These are phyloP conservation scores for Blastobotrys chiropterorum DNA, from an alignment of 805 yeast genomes.

Conservation along the genomic window DNA sequence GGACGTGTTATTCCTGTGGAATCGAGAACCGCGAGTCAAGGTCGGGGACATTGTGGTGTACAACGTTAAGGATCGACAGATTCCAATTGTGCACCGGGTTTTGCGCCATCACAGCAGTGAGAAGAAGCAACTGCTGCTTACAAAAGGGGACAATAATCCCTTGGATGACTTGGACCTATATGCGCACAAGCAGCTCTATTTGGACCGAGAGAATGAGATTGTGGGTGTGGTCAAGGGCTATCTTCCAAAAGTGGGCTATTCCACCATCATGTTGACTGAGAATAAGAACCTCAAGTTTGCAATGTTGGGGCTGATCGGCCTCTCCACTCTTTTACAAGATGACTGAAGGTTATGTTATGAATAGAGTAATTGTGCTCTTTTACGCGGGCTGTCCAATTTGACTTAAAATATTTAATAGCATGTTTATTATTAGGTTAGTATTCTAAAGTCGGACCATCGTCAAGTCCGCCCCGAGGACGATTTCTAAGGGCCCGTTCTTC, in stretches of 20 bases:
- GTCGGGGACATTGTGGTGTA: conserved; percentile 96
- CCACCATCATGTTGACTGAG: conserved; percentile 87
- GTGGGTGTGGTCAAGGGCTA: conserved; percentile 86
- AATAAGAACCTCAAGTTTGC: conserved; percentile 76
- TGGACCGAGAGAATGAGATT: conserved; percentile 70
- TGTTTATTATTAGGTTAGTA: conserved; percentile 9
- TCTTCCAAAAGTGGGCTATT: conserved; percentile 82
- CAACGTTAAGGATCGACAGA: conserved; percentile 66
- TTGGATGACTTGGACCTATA: conserved; percentile 86
- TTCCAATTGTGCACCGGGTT: conserved; percentile 97
- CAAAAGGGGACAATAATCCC: conserved; percentile 95
- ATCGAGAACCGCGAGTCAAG: conserved; percentile 55
- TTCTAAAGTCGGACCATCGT: conserved; percentile 17
- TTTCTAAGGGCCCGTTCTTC: conserved; percentile 1
- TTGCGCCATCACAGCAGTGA: conserved; percentile 61
- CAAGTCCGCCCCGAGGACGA: conserved; percentile 5
- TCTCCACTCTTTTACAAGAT: conserved; percentile 57
- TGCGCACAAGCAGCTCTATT: conserved; percentile 65
- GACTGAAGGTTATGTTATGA: conserved; percentile 34
- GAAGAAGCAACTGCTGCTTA: conserved; percentile 62
- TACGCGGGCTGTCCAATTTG: neutral
- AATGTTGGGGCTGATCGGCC: conserved; percentile 64
- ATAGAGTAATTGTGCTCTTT: no score
- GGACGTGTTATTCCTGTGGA: conserved; percentile 87
- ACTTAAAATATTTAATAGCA: neutral